Base-by-base conservation (phyloP, 106 monocot species). In the Apostasia ramifera region DNA sequence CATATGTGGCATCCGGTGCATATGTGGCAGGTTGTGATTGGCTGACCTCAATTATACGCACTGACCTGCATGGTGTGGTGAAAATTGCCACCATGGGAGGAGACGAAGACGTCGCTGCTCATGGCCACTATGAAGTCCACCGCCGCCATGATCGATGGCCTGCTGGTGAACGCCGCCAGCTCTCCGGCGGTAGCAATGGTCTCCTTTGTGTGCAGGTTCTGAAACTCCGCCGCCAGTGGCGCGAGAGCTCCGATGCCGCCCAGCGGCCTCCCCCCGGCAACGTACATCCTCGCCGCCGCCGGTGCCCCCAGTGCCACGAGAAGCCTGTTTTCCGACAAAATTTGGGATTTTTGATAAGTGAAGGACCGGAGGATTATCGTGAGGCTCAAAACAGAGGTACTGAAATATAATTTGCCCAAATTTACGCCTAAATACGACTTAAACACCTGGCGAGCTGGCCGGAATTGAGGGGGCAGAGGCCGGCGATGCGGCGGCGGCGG, bases 61-160 rank as follows among this genome's bases (percentile, higher is more conserved):
- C 26, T 26, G 2, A 70, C 76, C 55, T 69, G 80, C 7, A 81
- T 42, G 11, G 70, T 8, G 1, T 40, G 63, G 26, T 52, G 75
- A 78, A 83, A 75, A 67, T 83, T 83, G 11, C 83, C 83, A 0
- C 83, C 83, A 56, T 83, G 83, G 8, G 83, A 83, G 0, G 83
- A 61, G 55, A 83, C 8, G 78, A 83, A 83, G 14, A 83, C 78
- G 48, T 83, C 78, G 51, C 78, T 75, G 61, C 66, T 71, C 50
- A 71, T 40, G 11, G 78, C 57, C 26, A 83, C 71, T 1, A 79
- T 63, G 61, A 66, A 79, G 70, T 83, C 83, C 44, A 83, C 0
- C 3, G 83, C 78, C 0, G 83, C 83, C 0, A 83, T 66, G 6
- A 54, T 53, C 14, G 83, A 83, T 6, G 78, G 39, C 70, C 50